phyloP scores from a whole-genome alignment of 129 eudicot genomes.

The Saposhnikovia divaricata region DNA sequence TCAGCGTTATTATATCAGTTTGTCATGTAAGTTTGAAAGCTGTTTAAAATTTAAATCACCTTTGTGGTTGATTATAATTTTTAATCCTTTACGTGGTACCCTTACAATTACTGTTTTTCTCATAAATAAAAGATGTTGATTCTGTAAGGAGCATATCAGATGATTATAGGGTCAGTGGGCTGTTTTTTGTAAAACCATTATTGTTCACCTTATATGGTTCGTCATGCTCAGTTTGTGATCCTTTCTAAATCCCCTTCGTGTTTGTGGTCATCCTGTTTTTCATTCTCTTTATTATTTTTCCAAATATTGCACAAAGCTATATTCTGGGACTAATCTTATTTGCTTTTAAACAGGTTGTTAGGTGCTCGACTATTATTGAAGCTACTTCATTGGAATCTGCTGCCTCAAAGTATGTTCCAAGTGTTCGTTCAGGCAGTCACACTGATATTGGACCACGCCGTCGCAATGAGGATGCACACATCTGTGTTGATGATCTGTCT shows the following conservation, averaged over 20 bases:
- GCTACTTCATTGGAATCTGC: constrained; percentile 28
- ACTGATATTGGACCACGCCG: constrained; percentile 66
- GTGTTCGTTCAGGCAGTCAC: constrained; percentile 66
- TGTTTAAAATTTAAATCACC: background rate
- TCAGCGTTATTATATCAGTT: too few relatives aligned
- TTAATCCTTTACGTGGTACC: background rate
- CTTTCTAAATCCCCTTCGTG: background rate
- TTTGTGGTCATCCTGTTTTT: background rate
- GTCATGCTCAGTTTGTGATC: background rate
- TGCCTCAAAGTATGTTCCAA: constrained; percentile 30
- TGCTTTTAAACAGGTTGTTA: constrained; percentile 23
- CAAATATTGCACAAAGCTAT: background rate
- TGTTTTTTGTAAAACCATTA: background rate
- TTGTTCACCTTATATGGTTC: background rate
- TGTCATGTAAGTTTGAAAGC: background rate
- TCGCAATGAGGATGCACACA: constrained; percentile 72
- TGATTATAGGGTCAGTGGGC: background rate
- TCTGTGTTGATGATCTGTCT: constrained; percentile 54
- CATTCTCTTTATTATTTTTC: background rate
- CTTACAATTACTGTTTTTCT: background rate
- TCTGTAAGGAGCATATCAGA: background rate
- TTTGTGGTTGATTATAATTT: background rate
- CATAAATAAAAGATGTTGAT: background rate
- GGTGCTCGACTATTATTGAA: constrained; percentile 33
- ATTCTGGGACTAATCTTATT: background rate